Percentiles rank a stretch among this genome's conserved stretches.
Evolutionary conservation across 2,329 filamentous ascomycete species (phyloP).

Genomic region (Verticillium zaregamsianum): DNA sequence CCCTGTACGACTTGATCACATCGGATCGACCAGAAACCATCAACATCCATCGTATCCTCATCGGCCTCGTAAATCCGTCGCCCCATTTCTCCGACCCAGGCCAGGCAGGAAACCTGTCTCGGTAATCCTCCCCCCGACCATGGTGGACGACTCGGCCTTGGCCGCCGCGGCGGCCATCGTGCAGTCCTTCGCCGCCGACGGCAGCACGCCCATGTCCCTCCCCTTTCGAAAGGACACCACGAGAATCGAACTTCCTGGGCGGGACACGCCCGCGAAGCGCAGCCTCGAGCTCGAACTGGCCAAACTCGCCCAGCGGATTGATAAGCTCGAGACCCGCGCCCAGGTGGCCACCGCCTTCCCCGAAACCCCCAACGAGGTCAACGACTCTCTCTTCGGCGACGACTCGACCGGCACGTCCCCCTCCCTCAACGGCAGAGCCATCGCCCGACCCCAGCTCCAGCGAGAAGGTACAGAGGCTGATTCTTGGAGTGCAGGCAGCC

Average conservation of each 20-base stretch:
- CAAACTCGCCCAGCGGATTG: conserved; percentile 71
- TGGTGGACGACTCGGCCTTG: conserved; percentile 53
- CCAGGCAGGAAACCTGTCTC: neutral
- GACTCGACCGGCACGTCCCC: conserved; percentile 44
- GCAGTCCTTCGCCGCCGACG: conserved; percentile 44
- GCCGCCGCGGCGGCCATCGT: conserved; percentile 50
- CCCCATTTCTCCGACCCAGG: neutral
- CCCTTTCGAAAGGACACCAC: conserved; percentile 39
- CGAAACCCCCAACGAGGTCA: conserved; percentile 75
- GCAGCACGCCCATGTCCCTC: conserved; percentile 32
- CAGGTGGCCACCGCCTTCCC: conserved; percentile 61
- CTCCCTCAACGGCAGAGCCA: conserved; percentile 35
- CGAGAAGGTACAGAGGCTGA: conserved; percentile 17
- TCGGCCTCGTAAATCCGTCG: neutral
- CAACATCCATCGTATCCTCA: neutral
- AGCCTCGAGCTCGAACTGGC: conserved; percentile 79
- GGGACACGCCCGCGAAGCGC: conserved; percentile 69
- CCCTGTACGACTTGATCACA: neutral
- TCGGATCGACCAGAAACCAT: neutral
- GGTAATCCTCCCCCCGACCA: conserved; percentile 18
- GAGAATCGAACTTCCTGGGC: conserved; percentile 68
- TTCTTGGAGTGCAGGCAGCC: conserved; percentile 20
- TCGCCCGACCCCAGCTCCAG: conserved; percentile 11
- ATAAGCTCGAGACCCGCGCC: conserved; percentile 77
- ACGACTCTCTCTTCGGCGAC: conserved; percentile 60